phyloP scores from a whole-genome alignment of 768 basidiomycete species.

The Crassisporium funariophilum region DNA sequence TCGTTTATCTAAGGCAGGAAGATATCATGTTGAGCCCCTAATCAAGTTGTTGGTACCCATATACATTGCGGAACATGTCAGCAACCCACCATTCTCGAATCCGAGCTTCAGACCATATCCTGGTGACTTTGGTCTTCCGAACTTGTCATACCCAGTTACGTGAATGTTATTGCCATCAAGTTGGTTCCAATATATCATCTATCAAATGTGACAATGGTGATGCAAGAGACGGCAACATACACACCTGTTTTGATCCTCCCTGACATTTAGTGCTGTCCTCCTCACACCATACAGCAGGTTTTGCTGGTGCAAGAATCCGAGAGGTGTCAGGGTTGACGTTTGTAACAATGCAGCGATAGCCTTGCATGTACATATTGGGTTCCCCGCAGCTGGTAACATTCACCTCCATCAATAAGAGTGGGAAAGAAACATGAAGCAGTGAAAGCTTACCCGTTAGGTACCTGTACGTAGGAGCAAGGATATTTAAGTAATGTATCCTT shows the following conservation, averaged over 20 bases:
- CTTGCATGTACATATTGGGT: slow-evolving; percentile 43
- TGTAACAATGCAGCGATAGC: slow-evolving; percentile 36
- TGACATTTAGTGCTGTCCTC: slow-evolving; percentile 30
- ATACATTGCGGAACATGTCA: too few species aligned
- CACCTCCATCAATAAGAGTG: too few species aligned
- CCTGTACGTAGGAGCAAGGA: too few species aligned
- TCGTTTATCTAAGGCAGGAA: too few species aligned
- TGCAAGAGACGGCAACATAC: slow-evolving; percentile 1
- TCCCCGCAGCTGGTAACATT: slow-evolving; percentile 43
- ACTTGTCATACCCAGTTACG: slow-evolving; percentile 38
- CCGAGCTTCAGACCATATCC: slow-evolving; percentile 32
- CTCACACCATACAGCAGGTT: slow-evolving; percentile 38
- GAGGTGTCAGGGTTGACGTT: slow-evolving; percentile 22
- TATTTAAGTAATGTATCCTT: too few species aligned
- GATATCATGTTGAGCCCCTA: too few species aligned
- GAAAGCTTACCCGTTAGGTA: too few species aligned
- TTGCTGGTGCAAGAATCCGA: slow-evolving; percentile 23
- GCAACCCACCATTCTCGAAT: slow-evolving; percentile 28
- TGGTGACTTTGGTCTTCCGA: slow-evolving; percentile 39
- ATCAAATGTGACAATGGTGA: background rate
- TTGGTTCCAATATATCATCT: slow-evolving; percentile 42
- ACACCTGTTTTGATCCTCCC: slow-evolving; percentile 34
- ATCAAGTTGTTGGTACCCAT: too few species aligned
- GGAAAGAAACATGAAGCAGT: too few species aligned
- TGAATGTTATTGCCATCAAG: slow-evolving; percentile 39